These are phyloP conservation scores for Scedosporium apiospermum DNA, from an alignment of 2,329 filamentous ascomycete genomes.

Conservation along the genomic window DNA sequence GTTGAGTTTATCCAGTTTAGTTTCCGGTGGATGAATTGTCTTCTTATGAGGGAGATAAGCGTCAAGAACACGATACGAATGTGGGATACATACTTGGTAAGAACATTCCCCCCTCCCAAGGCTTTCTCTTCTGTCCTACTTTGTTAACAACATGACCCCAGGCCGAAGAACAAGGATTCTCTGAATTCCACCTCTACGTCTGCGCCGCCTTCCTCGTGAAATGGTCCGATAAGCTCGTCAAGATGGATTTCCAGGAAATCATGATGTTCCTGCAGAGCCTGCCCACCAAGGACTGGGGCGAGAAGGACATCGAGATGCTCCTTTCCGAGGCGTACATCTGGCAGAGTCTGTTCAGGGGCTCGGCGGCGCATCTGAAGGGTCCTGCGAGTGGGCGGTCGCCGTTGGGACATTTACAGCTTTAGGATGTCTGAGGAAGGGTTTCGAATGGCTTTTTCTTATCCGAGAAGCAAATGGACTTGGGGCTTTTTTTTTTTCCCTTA, in stretches of 20 bases:
- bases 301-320: conserved; percentile 94
- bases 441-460: background rate
- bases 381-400: conserved; percentile 26
- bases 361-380: conserved; percentile 73
- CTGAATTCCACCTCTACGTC: conserved; percentile 95
- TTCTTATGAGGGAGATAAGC: conserved; percentile 94
- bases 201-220: conserved; percentile 97
- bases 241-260: conserved; percentile 97
- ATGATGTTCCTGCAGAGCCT: conserved; percentile 99
- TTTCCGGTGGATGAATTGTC: conserved; percentile 99
- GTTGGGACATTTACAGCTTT: conserved; percentile 29
- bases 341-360: conserved; percentile 95
- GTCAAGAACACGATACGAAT: conserved; percentile 95
- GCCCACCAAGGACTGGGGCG: conserved; percentile 88
- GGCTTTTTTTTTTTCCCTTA: no score
- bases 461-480: background rate
- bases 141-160: conserved; percentile 25
- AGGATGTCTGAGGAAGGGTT: background rate
- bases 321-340: conserved; percentile 97
- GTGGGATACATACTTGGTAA: conserved; percentile 98
- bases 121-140: background rate
- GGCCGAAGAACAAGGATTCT: conserved; percentile 98
- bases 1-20: conserved; percentile 99
- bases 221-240: conserved; percentile 89
- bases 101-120: conserved; percentile 17